Percentiles rank a stretch among this genome's conserved stretches.
phyloP scores from a whole-genome alignment of 306 rosid genomes.

The Cucurbita moschata region DNA sequence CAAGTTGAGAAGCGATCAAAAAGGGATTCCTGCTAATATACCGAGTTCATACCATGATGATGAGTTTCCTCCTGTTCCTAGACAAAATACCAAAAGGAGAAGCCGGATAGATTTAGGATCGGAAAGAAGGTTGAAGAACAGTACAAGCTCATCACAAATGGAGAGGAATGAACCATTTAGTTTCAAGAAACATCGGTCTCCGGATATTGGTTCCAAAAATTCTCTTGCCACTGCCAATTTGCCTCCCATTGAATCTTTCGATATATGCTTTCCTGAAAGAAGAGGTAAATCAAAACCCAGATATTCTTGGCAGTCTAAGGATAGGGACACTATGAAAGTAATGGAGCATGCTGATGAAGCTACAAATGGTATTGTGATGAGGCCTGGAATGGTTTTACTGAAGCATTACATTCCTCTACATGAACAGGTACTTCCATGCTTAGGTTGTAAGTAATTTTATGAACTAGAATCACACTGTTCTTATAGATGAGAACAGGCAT shows the following conservation, averaged over 20 bases:
- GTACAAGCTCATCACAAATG: not conserved
- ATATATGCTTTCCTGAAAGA: constrained; percentile 23
- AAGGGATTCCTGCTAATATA: not conserved
- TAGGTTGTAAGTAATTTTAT: not conserved
- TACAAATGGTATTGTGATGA: constrained; percentile 12
- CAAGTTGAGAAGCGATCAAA: not conserved
- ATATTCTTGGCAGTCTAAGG: not conserved
- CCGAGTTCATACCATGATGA: not conserved
- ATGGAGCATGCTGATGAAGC: not conserved
- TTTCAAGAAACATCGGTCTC: not conserved
- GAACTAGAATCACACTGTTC: not conserved
- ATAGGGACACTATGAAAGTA: not conserved
- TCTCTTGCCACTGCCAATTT: not conserved
- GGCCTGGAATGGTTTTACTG: constrained; percentile 56
- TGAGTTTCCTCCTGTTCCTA: not conserved
- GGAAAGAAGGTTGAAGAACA: not conserved
- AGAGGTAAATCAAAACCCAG: not conserved
- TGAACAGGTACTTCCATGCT: constrained; percentile 28
- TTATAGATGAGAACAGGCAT: not conserved
- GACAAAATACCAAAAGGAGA: not conserved
- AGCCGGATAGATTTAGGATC: constrained; percentile 1
- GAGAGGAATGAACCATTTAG: constrained; percentile 3
- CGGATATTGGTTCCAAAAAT: not conserved
- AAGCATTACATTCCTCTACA: constrained; percentile 22
- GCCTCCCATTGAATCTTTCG: constrained; percentile 15